Evolutionary conservation across 2,329 filamentous ascomycete species (phyloP).

Genomic region (Monosporascus sp.): DNA sequence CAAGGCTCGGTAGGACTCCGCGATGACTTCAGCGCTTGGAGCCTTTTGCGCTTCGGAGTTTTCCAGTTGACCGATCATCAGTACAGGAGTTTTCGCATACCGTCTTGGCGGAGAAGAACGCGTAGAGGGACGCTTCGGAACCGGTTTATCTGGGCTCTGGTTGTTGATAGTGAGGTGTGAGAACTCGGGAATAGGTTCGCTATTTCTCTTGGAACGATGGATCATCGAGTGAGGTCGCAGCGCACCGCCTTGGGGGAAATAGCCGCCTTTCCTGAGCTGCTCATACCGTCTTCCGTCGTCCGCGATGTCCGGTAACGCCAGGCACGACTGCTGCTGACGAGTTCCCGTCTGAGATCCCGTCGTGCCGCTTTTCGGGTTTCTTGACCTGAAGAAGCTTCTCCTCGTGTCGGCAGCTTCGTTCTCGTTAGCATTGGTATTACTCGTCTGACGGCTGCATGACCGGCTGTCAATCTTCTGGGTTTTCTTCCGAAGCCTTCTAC

Average conservation of each 20-base stretch:
- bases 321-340: constrained; percentile 6
- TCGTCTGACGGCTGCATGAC: constrained; percentile 16
- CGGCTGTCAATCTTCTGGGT: constrained; percentile 24
- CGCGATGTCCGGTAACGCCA: constrained; percentile 10
- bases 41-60: constrained; percentile 27
- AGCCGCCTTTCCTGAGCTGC: constrained; percentile 23
- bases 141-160: constrained; percentile 12
- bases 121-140: constrained; percentile 16
- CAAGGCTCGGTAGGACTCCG: constrained; percentile 46
- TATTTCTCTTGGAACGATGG: constrained; percentile 11
- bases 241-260: constrained; percentile 10
- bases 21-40: constrained; percentile 43
- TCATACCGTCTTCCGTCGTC: constrained; percentile 25
- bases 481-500: constrained; percentile 26
- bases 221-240: constrained; percentile 10
- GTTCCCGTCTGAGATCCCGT: not conserved
- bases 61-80: constrained; percentile 46
- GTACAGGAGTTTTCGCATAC: constrained; percentile 48
- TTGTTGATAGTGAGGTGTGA: constrained; percentile 30
- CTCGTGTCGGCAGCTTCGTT: not conserved
- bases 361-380: constrained; percentile 7
- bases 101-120: constrained; percentile 32
- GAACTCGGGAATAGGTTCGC: constrained; percentile 18
- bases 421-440: constrained; percentile 13
- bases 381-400: constrained; percentile 4